Percentiles rank a stretch among this genome's conserved stretches.
phyloP scores from a whole-genome alignment of 1,284 basidiomycete species.

The Xerocomus amazonicus region DNA sequence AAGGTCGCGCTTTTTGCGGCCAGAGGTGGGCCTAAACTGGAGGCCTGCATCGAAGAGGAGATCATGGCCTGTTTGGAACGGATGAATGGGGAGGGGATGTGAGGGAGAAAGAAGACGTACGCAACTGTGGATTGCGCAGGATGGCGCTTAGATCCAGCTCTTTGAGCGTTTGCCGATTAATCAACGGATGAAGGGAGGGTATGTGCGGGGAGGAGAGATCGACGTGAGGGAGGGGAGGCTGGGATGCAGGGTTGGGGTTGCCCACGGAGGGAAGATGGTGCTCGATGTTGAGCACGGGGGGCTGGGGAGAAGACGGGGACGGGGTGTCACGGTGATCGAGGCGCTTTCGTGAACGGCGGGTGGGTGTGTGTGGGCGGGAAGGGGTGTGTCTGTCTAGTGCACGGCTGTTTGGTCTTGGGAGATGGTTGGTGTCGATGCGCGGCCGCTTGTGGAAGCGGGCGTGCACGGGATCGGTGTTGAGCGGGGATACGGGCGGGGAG shows the following conservation, averaged over 20 bases:
- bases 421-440: conserved; percentile 27
- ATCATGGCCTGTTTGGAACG: conserved; percentile 67
- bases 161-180: conserved; percentile 79
- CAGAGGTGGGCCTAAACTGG: conserved; percentile 69
- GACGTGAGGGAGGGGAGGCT: conserved; percentile 37
- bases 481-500: conserved; percentile 30
- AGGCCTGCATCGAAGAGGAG: conserved; percentile 81
- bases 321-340: conserved; percentile 20
- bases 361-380: conserved; percentile 20
- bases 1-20: conserved; percentile 69
- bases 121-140: conserved; percentile 84
- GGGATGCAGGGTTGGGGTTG: conserved; percentile 8
- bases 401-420: conserved; percentile 5
- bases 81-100: conserved; percentile 10
- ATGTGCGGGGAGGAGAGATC: conserved; percentile 58
- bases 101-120: conserved; percentile 45
- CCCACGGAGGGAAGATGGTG: conserved; percentile 15
- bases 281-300: conserved; percentile 28
- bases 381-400: neutral
- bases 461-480: conserved; percentile 20
- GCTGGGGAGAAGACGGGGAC: conserved; percentile 13
- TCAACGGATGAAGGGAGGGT: conserved; percentile 70
- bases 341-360: conserved; percentile 26
- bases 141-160: conserved; percentile 86
- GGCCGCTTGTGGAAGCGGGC: conserved; percentile 29